phyloP scores from a whole-genome alignment of 2,329 filamentous ascomycete genomes.

The Calonectria pteridis region DNA sequence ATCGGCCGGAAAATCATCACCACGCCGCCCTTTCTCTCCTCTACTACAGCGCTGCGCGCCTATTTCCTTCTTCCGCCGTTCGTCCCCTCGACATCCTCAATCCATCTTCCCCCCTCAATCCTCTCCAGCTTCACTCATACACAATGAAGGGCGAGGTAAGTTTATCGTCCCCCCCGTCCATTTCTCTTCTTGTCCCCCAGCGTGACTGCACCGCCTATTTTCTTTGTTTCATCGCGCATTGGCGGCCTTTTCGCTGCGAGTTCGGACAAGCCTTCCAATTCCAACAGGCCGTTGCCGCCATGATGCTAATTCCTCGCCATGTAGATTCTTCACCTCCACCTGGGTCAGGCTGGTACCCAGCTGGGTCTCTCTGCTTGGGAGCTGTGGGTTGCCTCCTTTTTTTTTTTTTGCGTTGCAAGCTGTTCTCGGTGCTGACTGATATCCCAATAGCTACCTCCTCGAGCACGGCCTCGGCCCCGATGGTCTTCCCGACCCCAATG shows the following conservation, averaged over 20 bases:
- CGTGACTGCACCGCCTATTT: conserved; percentile 31
- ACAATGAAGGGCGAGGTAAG: conserved; percentile 71
- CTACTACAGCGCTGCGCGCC: conserved; percentile 52
- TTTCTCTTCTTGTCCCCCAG: conserved; percentile 18
- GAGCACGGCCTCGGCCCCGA: conserved; percentile 78
- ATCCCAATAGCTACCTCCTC: conserved; percentile 71
- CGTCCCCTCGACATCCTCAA: conserved; percentile 34
- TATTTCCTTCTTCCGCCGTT: conserved; percentile 43
- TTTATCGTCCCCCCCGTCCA: conserved; percentile 29
- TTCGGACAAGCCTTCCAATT: conserved; percentile 27
- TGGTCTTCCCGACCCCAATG: conserved; percentile 72
- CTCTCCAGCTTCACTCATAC: conserved; percentile 43
- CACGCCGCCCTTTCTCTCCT: conserved; percentile 44
- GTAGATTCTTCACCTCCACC: conserved; percentile 73
- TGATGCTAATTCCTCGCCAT: conserved; percentile 34
- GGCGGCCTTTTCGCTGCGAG: conserved; percentile 23
- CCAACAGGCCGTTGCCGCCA: conserved; percentile 1
- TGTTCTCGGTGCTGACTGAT: conserved; percentile 39
- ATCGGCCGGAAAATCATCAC: conserved; percentile 51
- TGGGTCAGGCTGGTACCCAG: conserved; percentile 79
- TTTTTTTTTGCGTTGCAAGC: neutral
- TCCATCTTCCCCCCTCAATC: conserved; percentile 36
- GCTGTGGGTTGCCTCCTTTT: conserved; percentile 68
- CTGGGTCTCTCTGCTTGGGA: conserved; percentile 82
- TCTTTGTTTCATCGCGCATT: conserved; percentile 31